Percentiles rank a stretch among this genome's conserved stretches.
These are phyloP conservation scores for Blastocystis sp. DNA, from an alignment of 352 stramenopile species.

Conservation along the genomic window DNA sequence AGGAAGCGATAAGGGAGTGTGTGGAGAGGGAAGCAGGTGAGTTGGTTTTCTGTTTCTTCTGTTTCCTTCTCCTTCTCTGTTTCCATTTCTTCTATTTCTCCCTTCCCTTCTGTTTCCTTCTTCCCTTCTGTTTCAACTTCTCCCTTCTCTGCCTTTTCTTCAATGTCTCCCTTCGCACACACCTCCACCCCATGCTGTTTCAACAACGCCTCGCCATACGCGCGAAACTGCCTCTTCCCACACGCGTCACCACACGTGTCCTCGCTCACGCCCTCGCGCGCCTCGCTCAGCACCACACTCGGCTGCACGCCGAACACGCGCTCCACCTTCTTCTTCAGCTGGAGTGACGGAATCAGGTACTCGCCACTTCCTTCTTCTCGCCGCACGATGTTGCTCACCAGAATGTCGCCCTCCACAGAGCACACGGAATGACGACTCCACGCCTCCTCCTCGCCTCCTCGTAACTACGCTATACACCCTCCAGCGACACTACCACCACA, in stretches of 20 bases:
- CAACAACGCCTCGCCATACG: conserved; percentile 31
- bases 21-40: background rate
- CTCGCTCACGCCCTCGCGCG: background rate
- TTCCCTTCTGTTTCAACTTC: background rate
- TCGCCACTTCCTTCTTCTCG: background rate
- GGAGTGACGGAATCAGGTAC: conserved; percentile 58
- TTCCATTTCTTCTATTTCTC: background rate
- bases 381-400: conserved; percentile 11
- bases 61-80: background rate
- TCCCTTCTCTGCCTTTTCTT: background rate
- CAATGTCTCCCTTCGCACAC: background rate
- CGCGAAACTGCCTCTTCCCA: conserved; percentile 20
- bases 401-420: conserved; percentile 41
- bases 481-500: background rate
- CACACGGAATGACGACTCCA: conserved; percentile 49
- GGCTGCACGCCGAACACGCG: conserved; percentile 42
- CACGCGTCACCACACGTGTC: background rate
- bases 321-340: conserved; percentile 55
- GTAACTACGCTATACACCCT: background rate
- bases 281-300: conserved; percentile 3
- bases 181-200: background rate
- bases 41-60: background rate
- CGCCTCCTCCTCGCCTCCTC: background rate
- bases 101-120: background rate
- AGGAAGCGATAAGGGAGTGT: background rate